Conservation (phyloP, 768 basidiomycete genomes). For the Butyriboletus loyo region DNA sequence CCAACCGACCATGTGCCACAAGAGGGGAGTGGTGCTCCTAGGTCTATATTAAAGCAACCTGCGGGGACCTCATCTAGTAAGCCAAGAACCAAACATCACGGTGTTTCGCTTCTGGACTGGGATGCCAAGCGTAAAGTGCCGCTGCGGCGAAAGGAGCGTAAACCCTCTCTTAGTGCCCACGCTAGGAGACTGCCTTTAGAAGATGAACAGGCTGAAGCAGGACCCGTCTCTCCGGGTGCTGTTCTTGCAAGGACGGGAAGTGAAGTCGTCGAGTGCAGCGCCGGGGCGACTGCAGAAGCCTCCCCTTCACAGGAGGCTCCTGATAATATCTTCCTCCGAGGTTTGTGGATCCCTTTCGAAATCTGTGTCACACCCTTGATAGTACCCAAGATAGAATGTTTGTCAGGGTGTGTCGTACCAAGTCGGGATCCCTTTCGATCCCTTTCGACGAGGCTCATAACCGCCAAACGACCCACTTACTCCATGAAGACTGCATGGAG, state of each 20-base stretch:
- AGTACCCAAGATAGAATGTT: constrained; percentile 78
- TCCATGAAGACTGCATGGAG: constrained; percentile 71
- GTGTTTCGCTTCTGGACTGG: constrained; percentile 14
- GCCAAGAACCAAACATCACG: constrained; percentile 6
- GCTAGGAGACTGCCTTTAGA: background rate
- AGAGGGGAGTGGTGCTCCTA: constrained; percentile 15
- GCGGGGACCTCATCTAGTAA: constrained; percentile 4
- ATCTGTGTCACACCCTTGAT: constrained; percentile 11
- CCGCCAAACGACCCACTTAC: constrained; percentile 57
- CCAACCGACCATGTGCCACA: constrained; percentile 1
- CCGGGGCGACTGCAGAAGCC: constrained; percentile 47
- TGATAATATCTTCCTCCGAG: constrained; percentile 70
- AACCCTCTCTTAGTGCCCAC: constrained; percentile 18
- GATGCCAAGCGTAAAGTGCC: constrained; percentile 7
- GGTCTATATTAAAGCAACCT: constrained; percentile 24
- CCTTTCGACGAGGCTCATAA: constrained; percentile 68
- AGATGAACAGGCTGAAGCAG: constrained; percentile 19
- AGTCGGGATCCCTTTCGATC: constrained; percentile 44
- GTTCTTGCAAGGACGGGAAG: constrained; percentile 63
- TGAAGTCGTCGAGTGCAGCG: constrained; percentile 60
- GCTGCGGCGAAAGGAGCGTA: constrained; percentile 20
- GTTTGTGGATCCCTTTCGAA: constrained; percentile 38
- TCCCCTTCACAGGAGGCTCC: constrained; percentile 22
- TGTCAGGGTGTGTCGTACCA: constrained; percentile 68
- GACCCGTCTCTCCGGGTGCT: constrained; percentile 53